Base-by-base conservation (phyloP, 352 stramenopile genomes). In the Pythium vanterpoolii region DNA sequence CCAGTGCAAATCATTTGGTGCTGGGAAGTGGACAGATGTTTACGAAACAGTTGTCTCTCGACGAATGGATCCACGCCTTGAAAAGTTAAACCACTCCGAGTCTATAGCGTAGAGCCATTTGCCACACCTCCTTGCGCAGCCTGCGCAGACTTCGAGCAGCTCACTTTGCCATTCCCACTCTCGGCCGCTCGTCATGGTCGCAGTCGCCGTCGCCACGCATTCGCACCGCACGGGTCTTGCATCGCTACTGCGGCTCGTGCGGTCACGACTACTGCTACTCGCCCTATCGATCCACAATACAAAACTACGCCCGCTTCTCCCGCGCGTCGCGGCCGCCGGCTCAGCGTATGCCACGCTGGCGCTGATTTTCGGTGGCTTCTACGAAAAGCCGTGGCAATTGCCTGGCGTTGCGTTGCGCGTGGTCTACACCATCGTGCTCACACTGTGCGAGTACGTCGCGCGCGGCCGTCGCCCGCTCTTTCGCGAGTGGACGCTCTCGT, bases 401-500 rank as follows among this genome's bases (percentile, higher is more conserved):
- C 43, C 51, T 10, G 21, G 11, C 33, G 44, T 70, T 6, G 42
- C 46, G 42, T 26, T 53, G 24, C 49, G 52, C 14, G 23, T 70
- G n/a, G 33, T 16, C 21, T 57, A 54, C 63, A 56, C 49, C 7
- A 26, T 64, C 3, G 21, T 27, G 16, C 33, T 55, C 13, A 43
- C 57, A 14, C 27, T 66, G 5, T 33, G 13, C 18, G 52, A 59
- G 57, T 71, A 71, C 53, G 24, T 59, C 26, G 43, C 30, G 16
- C 49, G 63, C 7, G 63, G 56, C 21, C 53, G 19, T 50, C 46
- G 47, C 45, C 44, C 63, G 10, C 36, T 43, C n/a, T 62, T 63
- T 30, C 21, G 28, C 6, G 44, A 62, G 30, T 71, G 63, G 63
- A 71, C 63, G 13, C 51, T 71, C 0, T 13, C 19, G 16, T 62